Percentiles rank a stretch among this genome's conserved stretches.
phyloP scores from a whole-genome alignment of 2,329 filamentous ascomycete species.

The Chaetomium globosum region DNA sequence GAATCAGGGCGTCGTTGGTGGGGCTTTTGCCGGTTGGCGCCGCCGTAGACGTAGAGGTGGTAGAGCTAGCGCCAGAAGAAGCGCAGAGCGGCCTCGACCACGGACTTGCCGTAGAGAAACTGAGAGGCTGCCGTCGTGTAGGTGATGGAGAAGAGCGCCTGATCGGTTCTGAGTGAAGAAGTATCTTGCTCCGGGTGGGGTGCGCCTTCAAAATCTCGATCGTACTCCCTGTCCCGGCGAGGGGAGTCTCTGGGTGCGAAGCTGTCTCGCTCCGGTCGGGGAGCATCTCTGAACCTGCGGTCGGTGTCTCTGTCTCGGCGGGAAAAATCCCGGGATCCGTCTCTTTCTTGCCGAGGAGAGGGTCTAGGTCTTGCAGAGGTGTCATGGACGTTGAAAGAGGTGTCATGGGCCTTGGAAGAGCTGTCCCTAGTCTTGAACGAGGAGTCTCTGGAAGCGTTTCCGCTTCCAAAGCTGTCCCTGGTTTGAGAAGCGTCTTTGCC shows the following conservation, averaged over 20 bases:
- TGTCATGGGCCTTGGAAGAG: neutral
- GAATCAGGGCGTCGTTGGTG: constrained; percentile 45
- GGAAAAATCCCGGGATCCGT: neutral
- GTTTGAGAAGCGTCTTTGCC: neutral
- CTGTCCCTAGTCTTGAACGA: no score
- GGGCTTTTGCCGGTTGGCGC: constrained; percentile 57
- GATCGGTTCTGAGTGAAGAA: constrained; percentile 11
- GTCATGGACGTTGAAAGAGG: neutral
- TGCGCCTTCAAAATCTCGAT: neutral
- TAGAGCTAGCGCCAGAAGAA: constrained; percentile 71
- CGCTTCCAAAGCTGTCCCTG: neutral
- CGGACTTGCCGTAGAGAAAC: constrained; percentile 83
- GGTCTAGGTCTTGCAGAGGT: no score
- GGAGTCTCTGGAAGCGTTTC: neutral
- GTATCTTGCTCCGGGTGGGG: neutral
- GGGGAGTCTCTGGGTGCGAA: neutral
- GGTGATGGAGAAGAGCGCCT: constrained; percentile 39
- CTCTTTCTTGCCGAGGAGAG: neutral
- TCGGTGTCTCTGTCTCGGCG: neutral
- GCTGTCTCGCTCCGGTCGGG: no score
- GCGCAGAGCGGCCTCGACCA: constrained; percentile 77
- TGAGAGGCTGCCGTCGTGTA: constrained; percentile 86
- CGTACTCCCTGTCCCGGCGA: constrained; percentile 1
- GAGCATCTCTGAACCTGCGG: neutral
- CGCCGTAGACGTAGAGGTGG: constrained; percentile 75